Base-by-base conservation (phyloP, 2,329 filamentous ascomycete genomes). In the Penicillium aurantiogriseum region DNA sequence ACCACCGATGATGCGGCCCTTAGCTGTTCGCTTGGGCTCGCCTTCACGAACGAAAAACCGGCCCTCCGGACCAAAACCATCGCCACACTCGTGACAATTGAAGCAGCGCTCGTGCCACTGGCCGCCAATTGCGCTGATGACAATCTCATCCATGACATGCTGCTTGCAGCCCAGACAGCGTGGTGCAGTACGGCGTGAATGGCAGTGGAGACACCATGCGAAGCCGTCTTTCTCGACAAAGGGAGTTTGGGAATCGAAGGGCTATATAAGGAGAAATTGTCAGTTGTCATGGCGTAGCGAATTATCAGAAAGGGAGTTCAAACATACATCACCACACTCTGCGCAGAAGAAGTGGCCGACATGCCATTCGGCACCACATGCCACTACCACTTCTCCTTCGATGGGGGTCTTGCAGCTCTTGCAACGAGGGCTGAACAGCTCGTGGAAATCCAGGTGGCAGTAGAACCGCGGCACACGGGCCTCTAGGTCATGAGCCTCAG, bases 141-240 rank as follows among this genome's bases (percentile, higher is more conserved):
- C 95, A 70, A 93, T 86, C 49, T 96, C 88, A 45, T 96, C 93
- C 51, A 94, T 87, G 53, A 97, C 92, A 9, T 92, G 89, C 68
- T 84, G 86, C 67, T 85, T 86, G 77, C 94, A 99, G 68, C 88
- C 91, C 66, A 85, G 85, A 76, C 94, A 99, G 76, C 96, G 95
- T 45, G 91, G 89, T 13, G 89, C 90, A 13, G 92, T 97, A 35
- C 94, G 86, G 71, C 92, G 90, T 15, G 92, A 95, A 78, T 97
- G 93, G 72, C 94, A 99, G 23, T 84, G 84, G 46, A 97, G 85
- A 76, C 94, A 99, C 92, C 94, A 99, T 5, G 94, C 94, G 74
- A 96, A 97, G 10, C 93, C 93, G 65, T 97, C 93, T 76, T 96
- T 96, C 73, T 99, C 94, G 54, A 99, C 91, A 72, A 99, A 99